Evolutionary conservation across 108 stramenopile genomes (phyloP).

Genomic region (Nitzschia putrida): DNA sequence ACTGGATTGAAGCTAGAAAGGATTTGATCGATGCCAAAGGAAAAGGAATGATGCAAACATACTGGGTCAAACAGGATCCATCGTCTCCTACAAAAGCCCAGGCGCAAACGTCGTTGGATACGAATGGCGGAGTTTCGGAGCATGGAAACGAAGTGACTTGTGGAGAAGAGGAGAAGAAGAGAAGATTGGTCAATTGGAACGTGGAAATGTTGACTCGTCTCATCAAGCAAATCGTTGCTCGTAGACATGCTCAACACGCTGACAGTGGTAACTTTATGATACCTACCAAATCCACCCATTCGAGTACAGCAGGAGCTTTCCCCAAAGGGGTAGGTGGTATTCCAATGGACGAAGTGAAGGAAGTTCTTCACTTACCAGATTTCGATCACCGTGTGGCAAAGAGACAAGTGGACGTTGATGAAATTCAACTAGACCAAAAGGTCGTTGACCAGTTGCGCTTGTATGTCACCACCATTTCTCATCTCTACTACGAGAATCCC

Average conservation of each 20-base stretch:
- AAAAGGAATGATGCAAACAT: conserved; percentile 16
- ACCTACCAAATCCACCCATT: background rate
- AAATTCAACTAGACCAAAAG: conserved; percentile 2
- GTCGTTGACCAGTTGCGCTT: background rate
- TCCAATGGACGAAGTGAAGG: conserved; percentile 11
- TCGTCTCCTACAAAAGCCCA: background rate
- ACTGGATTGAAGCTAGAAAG: conserved; percentile 9
- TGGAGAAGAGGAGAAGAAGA: background rate
- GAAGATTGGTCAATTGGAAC: conserved; percentile 17
- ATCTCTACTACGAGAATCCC: background rate
- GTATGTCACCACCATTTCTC: background rate
- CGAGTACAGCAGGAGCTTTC: background rate
- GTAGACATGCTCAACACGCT: background rate
- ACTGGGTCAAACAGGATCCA: conserved; percentile 8
- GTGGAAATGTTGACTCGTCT: conserved; percentile 6
- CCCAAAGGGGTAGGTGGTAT: background rate
- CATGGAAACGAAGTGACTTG: background rate
- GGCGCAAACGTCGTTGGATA: background rate
- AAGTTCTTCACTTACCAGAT: conserved; percentile 15
- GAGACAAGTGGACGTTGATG: background rate
- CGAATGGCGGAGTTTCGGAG: no score
- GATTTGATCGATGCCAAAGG: conserved; percentile 16
- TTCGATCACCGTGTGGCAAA: conserved; percentile 6
- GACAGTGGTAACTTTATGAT: background rate
- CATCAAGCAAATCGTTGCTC: conserved; percentile 8